Conservation (phyloP, 306 rosid species). For the Vigna nakashimae region DNA sequence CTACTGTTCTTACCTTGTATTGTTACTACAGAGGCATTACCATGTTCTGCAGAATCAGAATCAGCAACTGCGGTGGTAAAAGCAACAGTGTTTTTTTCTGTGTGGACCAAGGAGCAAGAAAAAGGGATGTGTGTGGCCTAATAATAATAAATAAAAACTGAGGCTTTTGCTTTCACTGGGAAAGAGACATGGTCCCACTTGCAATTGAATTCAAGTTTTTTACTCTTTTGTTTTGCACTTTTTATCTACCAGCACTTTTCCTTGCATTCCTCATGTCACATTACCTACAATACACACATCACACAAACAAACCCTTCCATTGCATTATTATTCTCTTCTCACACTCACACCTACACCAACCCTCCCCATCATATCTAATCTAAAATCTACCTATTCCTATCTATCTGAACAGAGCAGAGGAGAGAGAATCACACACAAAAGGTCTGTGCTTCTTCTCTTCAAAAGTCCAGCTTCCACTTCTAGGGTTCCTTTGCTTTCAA, state of each 20-base stretch:
- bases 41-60: not conserved
- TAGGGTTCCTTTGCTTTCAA: slow-evolving; percentile 50
- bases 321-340: slow-evolving; percentile 58
- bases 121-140: slow-evolving; percentile 30
- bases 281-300: slow-evolving; percentile 33
- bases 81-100: not conserved
- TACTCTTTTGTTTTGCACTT: slow-evolving; percentile 53
- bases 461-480: slow-evolving; percentile 45
- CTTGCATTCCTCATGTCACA: slow-evolving; percentile 60
- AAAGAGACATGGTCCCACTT: slow-evolving; percentile 70
- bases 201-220: slow-evolving; percentile 27
- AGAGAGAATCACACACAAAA: slow-evolving; percentile 37
- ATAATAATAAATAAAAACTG: not conserved
- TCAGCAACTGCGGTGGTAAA: not conserved
- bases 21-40: not conserved
- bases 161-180: slow-evolving; percentile 55
- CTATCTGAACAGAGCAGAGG: slow-evolving; percentile 45
- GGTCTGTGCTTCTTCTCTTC: slow-evolving; percentile 42
- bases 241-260: slow-evolving; percentile 44
- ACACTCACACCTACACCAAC: slow-evolving; percentile 47
- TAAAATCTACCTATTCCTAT: slow-evolving; percentile 54
- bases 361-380: slow-evolving; percentile 52
- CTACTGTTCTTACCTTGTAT: not conserved
- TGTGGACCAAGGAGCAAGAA: slow-evolving; percentile 49
- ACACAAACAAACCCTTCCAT: slow-evolving; percentile 14